Evolutionary conservation across 1,284 basidiomycete species (phyloP).

Genomic region (Tilletia caries): DNA sequence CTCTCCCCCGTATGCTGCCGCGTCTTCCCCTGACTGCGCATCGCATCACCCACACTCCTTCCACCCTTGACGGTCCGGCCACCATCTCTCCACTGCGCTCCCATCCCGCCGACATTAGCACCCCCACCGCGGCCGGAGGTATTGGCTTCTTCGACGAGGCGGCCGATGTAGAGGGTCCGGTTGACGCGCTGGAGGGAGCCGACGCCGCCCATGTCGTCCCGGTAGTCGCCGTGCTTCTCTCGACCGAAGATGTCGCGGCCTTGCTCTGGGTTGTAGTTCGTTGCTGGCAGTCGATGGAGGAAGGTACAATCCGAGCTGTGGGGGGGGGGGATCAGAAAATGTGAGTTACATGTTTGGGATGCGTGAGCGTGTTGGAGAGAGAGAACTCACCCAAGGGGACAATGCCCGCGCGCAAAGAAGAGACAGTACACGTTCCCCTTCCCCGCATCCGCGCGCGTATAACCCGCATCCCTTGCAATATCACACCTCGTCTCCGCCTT

Average conservation of each 20-base stretch:
- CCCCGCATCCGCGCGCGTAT: constrained; percentile 61
- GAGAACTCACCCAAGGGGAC: constrained; percentile 73
- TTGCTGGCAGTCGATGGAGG: constrained; percentile 71
- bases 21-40: constrained; percentile 22
- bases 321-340: background rate
- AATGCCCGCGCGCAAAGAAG: constrained; percentile 92
- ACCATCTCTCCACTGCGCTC: constrained; percentile 30
- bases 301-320: constrained; percentile 84
- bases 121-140: constrained; percentile 28
- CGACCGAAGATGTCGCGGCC: constrained; percentile 95
- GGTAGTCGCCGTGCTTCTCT: constrained; percentile 93
- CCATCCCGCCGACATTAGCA: constrained; percentile 14
- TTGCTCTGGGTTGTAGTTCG: constrained; percentile 72
- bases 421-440: constrained; percentile 90
- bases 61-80: constrained; percentile 40
- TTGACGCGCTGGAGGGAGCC: constrained; percentile 92
- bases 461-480: constrained; percentile 81
- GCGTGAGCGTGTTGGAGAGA: no score
- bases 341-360: background rate
- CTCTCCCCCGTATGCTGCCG: constrained; percentile 31
- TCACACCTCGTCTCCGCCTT: constrained; percentile 87
- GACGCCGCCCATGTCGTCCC: constrained; percentile 99
- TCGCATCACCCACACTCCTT: constrained; percentile 23
- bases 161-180: constrained; percentile 87
- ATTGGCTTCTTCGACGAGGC: constrained; percentile 61